These are phyloP conservation scores for Clausena lansium DNA, from an alignment of 345 rosid species.

Conservation along the genomic window DNA sequence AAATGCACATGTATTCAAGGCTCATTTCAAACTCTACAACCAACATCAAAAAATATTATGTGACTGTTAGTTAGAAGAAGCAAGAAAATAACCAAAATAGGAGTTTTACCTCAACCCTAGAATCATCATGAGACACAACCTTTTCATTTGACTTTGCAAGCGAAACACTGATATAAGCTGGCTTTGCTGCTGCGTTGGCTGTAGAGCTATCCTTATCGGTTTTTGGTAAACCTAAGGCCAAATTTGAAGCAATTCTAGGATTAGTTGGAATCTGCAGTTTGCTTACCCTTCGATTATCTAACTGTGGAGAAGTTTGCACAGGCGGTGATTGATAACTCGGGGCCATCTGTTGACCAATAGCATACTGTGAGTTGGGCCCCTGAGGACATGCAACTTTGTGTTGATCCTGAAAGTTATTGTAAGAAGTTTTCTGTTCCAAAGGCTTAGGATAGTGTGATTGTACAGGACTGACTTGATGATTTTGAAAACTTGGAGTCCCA, in stretches of 20 bases:
- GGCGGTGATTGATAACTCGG: constrained; percentile 51
- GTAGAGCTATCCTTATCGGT: constrained; percentile 56
- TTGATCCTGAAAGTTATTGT: constrained; percentile 70
- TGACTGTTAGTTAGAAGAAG: not conserved
- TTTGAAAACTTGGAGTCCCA: constrained; percentile 52
- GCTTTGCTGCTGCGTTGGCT: constrained; percentile 46
- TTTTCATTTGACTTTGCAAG: constrained; percentile 61
- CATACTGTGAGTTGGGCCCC: constrained; percentile 55
- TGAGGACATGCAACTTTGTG: constrained; percentile 59
- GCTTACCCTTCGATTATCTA: constrained; percentile 67
- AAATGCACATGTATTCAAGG: not conserved
- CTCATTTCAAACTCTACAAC: not conserved
- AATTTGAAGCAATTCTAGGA: constrained; percentile 94
- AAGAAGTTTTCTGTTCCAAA: constrained; percentile 54
- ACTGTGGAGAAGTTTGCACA: constrained; percentile 43
- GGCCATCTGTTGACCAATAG: constrained; percentile 47
- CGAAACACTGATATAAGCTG: constrained; percentile 82
- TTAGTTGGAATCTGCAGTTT: constrained; percentile 94
- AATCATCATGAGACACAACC: constrained; percentile 42
- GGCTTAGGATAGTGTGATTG: constrained; percentile 61
- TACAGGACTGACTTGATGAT: constrained; percentile 55
- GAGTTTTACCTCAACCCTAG: constrained; percentile 63
- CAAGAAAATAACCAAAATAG: constrained; percentile 16
- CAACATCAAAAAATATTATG: not conserved
- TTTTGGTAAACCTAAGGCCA: constrained; percentile 70